Conservation (phyloP, 441 rosid species). For the Theobroma grandiflorum region DNA sequence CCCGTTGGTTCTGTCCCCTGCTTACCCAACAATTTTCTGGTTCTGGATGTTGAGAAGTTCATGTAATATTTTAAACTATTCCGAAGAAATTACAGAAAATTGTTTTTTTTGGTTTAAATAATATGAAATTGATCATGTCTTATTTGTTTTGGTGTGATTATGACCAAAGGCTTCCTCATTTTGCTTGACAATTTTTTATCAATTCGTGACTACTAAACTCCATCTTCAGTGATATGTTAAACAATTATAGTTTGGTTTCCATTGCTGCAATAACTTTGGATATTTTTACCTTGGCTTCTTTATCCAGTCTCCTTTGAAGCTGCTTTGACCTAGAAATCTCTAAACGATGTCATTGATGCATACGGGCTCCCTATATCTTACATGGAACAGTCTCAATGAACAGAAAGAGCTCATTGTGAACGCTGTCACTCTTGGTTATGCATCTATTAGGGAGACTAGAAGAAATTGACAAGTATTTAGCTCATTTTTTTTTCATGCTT, state of each 20-base stretch:
- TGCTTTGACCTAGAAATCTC: neutral
- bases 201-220: neutral
- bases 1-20: neutral
- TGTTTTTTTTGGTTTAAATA: neutral
- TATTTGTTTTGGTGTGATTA: neutral
- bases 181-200: constrained; percentile 10
- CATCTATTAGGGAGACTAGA: neutral
- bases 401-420: neutral
- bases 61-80: neutral
- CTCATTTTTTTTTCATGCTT: neutral
- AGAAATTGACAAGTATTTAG: constrained; percentile 4
- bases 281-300: neutral
- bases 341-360: constrained; percentile 1
- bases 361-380: neutral
- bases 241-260: neutral
- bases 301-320: constrained; percentile 11
- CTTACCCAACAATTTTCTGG: constrained; percentile 6
- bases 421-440: neutral
- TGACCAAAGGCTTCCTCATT: neutral
- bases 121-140: neutral
- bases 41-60: neutral
- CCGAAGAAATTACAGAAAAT: neutral
- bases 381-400: neutral
- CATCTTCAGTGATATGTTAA: neutral
- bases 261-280: neutral